These are phyloP conservation scores for Stentor coeruleus DNA, from an alignment of 73 alveolate species.

Conservation along the genomic window DNA sequence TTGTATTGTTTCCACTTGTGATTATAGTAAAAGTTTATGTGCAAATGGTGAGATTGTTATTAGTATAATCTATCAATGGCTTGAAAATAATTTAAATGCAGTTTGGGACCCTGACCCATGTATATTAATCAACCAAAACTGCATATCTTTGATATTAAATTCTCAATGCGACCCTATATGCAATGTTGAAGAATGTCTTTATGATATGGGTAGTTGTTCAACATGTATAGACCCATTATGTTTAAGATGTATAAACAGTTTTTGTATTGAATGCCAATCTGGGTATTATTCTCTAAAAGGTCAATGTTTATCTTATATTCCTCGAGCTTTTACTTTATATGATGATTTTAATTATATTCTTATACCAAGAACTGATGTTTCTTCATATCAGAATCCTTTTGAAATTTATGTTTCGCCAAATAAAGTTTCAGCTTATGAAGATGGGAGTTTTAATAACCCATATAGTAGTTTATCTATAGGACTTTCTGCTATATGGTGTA, in stretches of 20 bases:
- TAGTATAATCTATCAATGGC: not conserved
- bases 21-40: not conserved
- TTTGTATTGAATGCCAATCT: not conserved
- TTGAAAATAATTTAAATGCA: not conserved
- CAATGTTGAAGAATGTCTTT: not conserved
- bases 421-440: not conserved
- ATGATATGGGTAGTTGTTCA: not conserved
- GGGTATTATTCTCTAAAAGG: not conserved
- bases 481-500: not conserved
- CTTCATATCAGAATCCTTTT: not conserved
- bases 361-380: not conserved
- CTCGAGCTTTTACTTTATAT: not conserved
- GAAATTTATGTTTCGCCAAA: not conserved
- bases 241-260: not conserved
- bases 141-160: not conserved
- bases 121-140: not conserved
- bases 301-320: not conserved
- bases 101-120: not conserved
- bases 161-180: not conserved
- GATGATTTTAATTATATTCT: not conserved
- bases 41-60: not conserved
- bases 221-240: not conserved
- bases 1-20: not conserved
- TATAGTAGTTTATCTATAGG: not conserved
- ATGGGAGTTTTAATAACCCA: conserved; percentile 4